Conservation (phyloP, 2,329 filamentous ascomycete species). For the Ceratocystis papillata region DNA sequence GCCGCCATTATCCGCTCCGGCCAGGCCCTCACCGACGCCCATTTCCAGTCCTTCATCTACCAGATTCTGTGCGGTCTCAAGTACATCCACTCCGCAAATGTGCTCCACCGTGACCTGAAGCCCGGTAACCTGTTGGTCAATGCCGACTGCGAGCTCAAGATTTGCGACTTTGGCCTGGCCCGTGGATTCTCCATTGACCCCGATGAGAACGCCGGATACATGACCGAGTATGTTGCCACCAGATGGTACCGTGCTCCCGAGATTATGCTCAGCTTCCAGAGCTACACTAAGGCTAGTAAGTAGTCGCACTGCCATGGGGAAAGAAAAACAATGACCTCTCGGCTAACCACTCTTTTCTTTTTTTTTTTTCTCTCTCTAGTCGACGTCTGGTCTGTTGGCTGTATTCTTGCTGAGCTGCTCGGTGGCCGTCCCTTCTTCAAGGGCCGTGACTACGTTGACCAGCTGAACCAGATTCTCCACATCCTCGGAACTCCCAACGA, state of each 20-base stretch:
- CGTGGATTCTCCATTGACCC: constrained; percentile 95
- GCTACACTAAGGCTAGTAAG: constrained; percentile 99
- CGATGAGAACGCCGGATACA: constrained; percentile 96
- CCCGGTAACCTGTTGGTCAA: constrained; percentile 96
- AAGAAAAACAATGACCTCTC: not conserved
- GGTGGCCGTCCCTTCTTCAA: constrained; percentile 98
- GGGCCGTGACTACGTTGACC: constrained; percentile 96
- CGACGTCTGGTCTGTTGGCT: constrained; percentile 98
- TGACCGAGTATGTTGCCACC: constrained; percentile 98
- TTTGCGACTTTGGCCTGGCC: constrained; percentile 94
- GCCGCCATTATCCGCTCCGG: constrained; percentile 96
- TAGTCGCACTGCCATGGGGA: constrained; percentile 31
- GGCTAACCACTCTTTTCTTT: not conserved
- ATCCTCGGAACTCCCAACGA: constrained; percentile 95
- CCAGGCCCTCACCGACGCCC: constrained; percentile 91
- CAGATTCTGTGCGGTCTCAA: constrained; percentile 98
- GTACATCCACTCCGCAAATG: constrained; percentile 98
- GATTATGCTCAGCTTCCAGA: constrained; percentile 99
- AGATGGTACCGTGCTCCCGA: constrained; percentile 92
- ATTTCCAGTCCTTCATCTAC: constrained; percentile 99
- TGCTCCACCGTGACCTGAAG: constrained; percentile 92
- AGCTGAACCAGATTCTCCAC: constrained; percentile 97
- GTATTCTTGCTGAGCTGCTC: constrained; percentile 90
- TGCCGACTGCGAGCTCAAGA: constrained; percentile 98
- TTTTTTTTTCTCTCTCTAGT: constrained; percentile 43